Conservation (phyloP, 352 stramenopile genomes). For the Globisporangium cylindrosporum region DNA sequence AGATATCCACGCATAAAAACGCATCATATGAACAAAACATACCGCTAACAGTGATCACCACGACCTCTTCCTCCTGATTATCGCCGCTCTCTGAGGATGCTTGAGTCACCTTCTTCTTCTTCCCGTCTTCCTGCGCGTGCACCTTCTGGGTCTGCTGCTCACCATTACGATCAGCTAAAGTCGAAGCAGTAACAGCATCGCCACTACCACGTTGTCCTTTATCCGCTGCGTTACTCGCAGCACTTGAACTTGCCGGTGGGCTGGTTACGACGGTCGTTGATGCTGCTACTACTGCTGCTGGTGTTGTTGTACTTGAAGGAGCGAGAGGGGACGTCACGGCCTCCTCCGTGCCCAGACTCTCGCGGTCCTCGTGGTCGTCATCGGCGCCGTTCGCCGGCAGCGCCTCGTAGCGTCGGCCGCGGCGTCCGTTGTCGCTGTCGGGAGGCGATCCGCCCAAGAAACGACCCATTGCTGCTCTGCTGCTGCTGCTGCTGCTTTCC, state of each 20-base stretch:
- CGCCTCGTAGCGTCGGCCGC: slow-evolving; percentile 54
- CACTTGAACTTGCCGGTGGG: not conserved
- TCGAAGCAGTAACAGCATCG: not conserved
- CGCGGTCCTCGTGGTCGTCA: slow-evolving; percentile 17
- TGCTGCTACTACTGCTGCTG: slow-evolving; percentile 21
- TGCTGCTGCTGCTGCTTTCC: not conserved
- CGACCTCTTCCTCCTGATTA: slow-evolving; percentile 6
- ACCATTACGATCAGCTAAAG: not conserved
- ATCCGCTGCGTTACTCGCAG: not conserved
- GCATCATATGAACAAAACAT: not conserved
- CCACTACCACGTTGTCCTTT: not conserved
- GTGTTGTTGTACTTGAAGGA: not conserved
- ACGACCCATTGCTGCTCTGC: slow-evolving; percentile 45
- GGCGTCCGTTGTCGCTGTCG: slow-evolving; percentile 27
- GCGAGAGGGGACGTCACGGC: slow-evolving; percentile 3
- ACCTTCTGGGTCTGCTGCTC: not conserved
- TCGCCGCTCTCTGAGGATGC: not conserved
- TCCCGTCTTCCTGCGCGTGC: not conserved
- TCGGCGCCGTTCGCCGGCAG: slow-evolving; percentile 43
- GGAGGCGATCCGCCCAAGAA: slow-evolving; percentile 44
- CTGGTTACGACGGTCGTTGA: slow-evolving; percentile 8
- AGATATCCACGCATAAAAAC: not conserved
- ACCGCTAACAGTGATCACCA: slow-evolving; percentile 8
- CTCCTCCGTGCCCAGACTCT: slow-evolving; percentile 25
- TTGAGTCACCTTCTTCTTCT: not conserved